A percentile compares a stretch with the other conserved stretches of the same genome.
Conservation (phyloP, 2,329 filamentous ascomycete species). For the Celoporthe dispersa region DNA sequence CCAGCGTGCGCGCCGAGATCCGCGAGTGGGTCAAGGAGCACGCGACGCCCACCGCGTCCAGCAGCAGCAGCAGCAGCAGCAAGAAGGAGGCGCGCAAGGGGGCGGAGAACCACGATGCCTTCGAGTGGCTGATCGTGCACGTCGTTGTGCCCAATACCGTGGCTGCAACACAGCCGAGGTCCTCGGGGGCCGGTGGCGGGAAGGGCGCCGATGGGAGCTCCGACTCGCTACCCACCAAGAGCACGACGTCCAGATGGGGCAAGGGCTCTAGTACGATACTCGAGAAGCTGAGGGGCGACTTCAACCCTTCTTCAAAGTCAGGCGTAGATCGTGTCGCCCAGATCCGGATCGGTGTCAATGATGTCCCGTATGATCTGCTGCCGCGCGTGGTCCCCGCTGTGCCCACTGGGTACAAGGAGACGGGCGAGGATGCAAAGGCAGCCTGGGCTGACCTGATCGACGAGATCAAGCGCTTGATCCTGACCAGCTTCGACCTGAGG, state of each 20-base stretch:
- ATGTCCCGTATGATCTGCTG: conserved; percentile 67
- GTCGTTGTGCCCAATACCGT: conserved; percentile 86
- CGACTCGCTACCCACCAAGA: conserved; percentile 57
- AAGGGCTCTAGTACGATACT: conserved; percentile 81
- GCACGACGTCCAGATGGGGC: conserved; percentile 72
- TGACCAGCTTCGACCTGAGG: conserved; percentile 86
- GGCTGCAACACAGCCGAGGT: conserved; percentile 77
- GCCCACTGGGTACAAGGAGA: conserved; percentile 69
- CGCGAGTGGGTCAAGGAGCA: conserved; percentile 90
- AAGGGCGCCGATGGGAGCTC: conserved; percentile 44
- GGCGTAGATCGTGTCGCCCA: conserved; percentile 81
- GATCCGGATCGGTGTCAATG: conserved; percentile 75
- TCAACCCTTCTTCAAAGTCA: conserved; percentile 76
- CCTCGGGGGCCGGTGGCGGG: conserved; percentile 56
- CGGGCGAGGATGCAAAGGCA: conserved; percentile 75
- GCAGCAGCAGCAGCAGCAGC: conserved; percentile 49
- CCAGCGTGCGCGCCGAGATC: conserved; percentile 74
- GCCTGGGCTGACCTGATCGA: conserved; percentile 84
- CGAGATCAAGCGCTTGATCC: conserved; percentile 85
- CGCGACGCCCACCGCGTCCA: conserved; percentile 57
- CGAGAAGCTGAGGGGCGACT: conserved; percentile 89
- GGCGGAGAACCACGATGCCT: conserved; percentile 93
- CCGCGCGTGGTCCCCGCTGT: conserved; percentile 67
- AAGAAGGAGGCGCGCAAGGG: conserved; percentile 60
- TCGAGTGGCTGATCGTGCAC: conserved; percentile 93